These are phyloP conservation scores for Triticum timopheevii DNA, from an alignment of 176 grass and related monocot genomes.

Conservation along the genomic window DNA sequence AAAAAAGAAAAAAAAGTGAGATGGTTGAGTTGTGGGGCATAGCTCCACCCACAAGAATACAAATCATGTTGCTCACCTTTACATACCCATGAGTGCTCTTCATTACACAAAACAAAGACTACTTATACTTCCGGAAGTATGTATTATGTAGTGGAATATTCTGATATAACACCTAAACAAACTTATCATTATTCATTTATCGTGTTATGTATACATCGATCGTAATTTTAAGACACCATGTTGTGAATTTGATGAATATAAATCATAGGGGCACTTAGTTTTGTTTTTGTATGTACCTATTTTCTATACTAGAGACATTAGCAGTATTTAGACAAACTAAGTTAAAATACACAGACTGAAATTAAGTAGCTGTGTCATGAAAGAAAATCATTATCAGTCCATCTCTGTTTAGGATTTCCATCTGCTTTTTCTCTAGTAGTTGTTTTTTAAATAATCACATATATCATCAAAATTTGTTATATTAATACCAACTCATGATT, in stretches of 20 bases:
- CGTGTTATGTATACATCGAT: too few relatives aligned
- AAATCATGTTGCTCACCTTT: too few relatives aligned
- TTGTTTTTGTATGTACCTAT: neutral
- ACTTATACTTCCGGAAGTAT: neutral
- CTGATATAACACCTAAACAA: neutral
- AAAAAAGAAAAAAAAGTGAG: neutral
- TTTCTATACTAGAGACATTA: neutral
- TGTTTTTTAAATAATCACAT: too few relatives aligned
- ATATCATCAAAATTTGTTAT: too few relatives aligned
- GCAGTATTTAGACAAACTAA: neutral
- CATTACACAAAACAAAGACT: too few relatives aligned
- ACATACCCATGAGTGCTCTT: too few relatives aligned
- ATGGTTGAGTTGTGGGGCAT: too few relatives aligned
- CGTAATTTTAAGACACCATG: neutral
- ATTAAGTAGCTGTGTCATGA: neutral
- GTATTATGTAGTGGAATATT: neutral
- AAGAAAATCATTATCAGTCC: neutral
- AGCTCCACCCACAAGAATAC: too few relatives aligned
- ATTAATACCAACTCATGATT: neutral
- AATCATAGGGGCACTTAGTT: neutral
- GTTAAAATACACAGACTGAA: neutral
- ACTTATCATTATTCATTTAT: neutral
- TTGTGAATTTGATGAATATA: neutral
- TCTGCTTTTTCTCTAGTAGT: too few relatives aligned
- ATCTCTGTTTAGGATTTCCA: neutral